phyloP scores from a whole-genome alignment of 805 yeast genomes.

The Komagataella phaffii region DNA sequence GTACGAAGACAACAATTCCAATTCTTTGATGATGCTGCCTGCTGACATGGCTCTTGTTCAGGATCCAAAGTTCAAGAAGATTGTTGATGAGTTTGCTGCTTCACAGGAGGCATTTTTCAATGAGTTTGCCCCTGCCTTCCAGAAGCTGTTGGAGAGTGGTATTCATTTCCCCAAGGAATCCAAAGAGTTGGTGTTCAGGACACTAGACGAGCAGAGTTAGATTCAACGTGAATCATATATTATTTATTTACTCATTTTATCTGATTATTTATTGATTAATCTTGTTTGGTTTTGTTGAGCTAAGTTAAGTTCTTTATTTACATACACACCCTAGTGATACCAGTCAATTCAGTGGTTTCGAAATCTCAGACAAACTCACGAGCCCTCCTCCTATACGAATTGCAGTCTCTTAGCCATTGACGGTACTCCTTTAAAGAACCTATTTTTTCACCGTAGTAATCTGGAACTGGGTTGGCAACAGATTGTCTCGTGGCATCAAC shows the following conservation, averaged over 20 bases:
- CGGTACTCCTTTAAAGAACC: slow-evolving; percentile 76
- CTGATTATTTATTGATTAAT: background rate
- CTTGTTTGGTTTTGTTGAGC: background rate
- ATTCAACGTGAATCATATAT: background rate
- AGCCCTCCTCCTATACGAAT: slow-evolving; percentile 76
- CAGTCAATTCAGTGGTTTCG: background rate
- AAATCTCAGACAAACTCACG: slow-evolving; percentile 46
- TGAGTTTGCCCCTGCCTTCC: slow-evolving; percentile 33
- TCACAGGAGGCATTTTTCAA: slow-evolving; percentile 34
- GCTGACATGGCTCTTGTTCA: slow-evolving; percentile 40
- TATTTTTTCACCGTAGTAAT: slow-evolving; percentile 93
- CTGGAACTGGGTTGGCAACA: slow-evolving; percentile 93
- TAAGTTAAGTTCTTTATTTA: background rate
- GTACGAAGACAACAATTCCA: slow-evolving; percentile 47
- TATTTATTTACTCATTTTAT: background rate
- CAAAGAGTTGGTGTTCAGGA: slow-evolving; percentile 37
- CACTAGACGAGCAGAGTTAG: slow-evolving; percentile 54
- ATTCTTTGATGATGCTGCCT: slow-evolving; percentile 44
- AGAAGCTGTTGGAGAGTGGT: slow-evolving; percentile 56
- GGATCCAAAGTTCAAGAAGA: slow-evolving; percentile 29
- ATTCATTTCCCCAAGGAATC: slow-evolving; percentile 42
- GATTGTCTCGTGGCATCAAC: slow-evolving; percentile 89
- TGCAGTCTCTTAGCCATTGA: slow-evolving; percentile 93
- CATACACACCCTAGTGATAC: background rate
- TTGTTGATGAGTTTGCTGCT: slow-evolving; percentile 32